A percentile compares a stretch with the other conserved stretches of the same genome.
Evolutionary conservation across 257 asterid species (phyloP).

Genomic region (Solanum corneliomulleri): DNA sequence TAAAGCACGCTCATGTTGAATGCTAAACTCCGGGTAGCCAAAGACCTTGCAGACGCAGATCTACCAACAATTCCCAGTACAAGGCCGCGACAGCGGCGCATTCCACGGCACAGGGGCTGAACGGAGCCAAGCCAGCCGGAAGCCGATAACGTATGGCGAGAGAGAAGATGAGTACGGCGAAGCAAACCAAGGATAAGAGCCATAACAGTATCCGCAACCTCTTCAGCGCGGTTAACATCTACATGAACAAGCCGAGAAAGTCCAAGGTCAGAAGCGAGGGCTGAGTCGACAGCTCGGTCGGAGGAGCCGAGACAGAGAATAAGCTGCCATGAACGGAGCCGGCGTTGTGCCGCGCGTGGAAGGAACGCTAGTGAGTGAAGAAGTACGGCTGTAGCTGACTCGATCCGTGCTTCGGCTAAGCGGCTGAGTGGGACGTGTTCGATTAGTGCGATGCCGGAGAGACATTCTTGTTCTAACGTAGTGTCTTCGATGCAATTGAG

Average conservation of each 20-base stretch:
- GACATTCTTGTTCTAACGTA: slow-evolving; percentile 64
- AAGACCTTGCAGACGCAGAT: slow-evolving; percentile 86
- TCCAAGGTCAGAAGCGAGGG: slow-evolving; percentile 80
- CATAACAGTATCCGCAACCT: slow-evolving; percentile 98
- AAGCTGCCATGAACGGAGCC: slow-evolving; percentile 91
- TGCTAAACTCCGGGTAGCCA: slow-evolving; percentile 88
- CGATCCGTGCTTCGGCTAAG: slow-evolving; percentile 83
- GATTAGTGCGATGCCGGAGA: slow-evolving; percentile 58
- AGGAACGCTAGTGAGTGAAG: slow-evolving; percentile 93
- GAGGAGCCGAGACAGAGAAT: slow-evolving; percentile 92
- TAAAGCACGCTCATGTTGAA: slow-evolving; percentile 93
- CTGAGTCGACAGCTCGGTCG: slow-evolving; percentile 78
- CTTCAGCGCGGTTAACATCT: slow-evolving; percentile 89
- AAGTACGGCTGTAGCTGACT: slow-evolving; percentile 74
- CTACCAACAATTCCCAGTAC: slow-evolving; percentile 93
- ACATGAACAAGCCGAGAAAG: slow-evolving; percentile 69
- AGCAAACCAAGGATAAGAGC: slow-evolving; percentile 80
- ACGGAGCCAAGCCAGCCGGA: slow-evolving; percentile 99
- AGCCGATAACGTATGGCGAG: slow-evolving; percentile 77
- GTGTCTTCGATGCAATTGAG: slow-evolving; percentile 90
- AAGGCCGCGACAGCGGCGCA: slow-evolving; percentile 61
- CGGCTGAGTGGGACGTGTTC: slow-evolving; percentile 90
- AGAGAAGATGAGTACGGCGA: slow-evolving; percentile 89
- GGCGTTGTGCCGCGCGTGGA: slow-evolving; percentile 98
- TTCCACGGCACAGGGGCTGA: slow-evolving; percentile 98